Evolutionary conservation across 1,139 yeast genomes (phyloP).

Genomic region (Pichia norvegensis): DNA sequence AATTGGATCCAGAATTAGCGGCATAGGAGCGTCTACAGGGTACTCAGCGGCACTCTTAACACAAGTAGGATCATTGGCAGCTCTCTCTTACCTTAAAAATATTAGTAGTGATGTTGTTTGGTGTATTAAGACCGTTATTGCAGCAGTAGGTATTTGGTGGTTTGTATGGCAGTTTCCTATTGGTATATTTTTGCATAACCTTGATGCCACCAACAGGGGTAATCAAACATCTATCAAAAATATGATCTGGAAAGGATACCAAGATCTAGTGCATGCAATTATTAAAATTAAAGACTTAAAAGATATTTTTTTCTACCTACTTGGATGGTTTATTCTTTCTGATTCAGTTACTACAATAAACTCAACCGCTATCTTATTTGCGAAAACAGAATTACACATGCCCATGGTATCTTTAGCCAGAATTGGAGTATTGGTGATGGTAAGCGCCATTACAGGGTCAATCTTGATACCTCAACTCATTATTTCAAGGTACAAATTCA

Average conservation of each 20-base stretch:
- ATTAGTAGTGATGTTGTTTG: slow-evolving; percentile 26
- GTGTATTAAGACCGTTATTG: slow-evolving; percentile 44
- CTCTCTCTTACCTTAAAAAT: slow-evolving; percentile 30
- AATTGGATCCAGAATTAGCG: slow-evolving; percentile 43
- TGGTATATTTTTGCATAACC: slow-evolving; percentile 33
- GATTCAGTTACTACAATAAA: slow-evolving; percentile 68
- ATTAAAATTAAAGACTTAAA: slow-evolving; percentile 47
- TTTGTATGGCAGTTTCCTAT: slow-evolving; percentile 55
- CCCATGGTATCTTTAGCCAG: slow-evolving; percentile 51
- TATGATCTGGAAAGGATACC: slow-evolving; percentile 42
- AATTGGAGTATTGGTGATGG: slow-evolving; percentile 53
- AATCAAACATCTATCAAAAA: not conserved
- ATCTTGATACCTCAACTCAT: slow-evolving; percentile 43
- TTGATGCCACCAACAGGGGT: slow-evolving; percentile 17
- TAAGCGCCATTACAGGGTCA: slow-evolving; percentile 59
- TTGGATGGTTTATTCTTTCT: slow-evolving; percentile 64
- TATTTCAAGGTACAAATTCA: slow-evolving; percentile 32
- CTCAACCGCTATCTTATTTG: slow-evolving; percentile 65
- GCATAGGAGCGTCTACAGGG: slow-evolving; percentile 60
- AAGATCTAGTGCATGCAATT: slow-evolving; percentile 42
- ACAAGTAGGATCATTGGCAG: slow-evolving; percentile 47
- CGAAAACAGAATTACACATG: slow-evolving; percentile 59
- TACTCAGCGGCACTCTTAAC: slow-evolving; percentile 57
- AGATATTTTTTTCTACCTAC: slow-evolving; percentile 51
- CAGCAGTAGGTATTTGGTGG: slow-evolving; percentile 68